Base-by-base conservation (phyloP, 371 early-diverging fungal genomes). In the Apophysomyces variabilis region DNA sequence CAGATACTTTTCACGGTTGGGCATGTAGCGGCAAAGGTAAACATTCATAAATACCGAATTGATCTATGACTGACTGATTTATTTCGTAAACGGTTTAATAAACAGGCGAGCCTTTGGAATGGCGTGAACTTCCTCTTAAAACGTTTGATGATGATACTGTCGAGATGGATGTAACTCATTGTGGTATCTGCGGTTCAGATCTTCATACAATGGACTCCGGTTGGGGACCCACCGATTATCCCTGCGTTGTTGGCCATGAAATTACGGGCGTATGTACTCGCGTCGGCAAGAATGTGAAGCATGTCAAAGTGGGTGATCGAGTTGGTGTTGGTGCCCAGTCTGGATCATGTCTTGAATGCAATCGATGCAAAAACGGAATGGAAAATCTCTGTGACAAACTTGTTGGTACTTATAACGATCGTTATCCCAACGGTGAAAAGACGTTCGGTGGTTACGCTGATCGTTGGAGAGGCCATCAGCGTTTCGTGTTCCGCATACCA, bases 291-390 rank as follows among this genome's bases (percentile, higher is more conserved):
- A 72, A 79, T 46, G 87, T 87, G 12, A 74, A 71, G 12, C 64
- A 85, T 39, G 54, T 89, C 39, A 66, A 80, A 39, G 79, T 92
- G 39, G 94, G 91, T 39, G 90, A 91, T 64, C 62, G 85, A 5
- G 90, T 90, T 56, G 93, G 94, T 46, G 87, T 88, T 9, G 92
- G 92, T 36, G 87, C 87, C 38, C 87, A 89, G 71, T 76, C 74
- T 26, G 76, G 76, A 38, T 71, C 84, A 5, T 86, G 88, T 59
- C 61, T 77, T 13, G 57, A 74, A 21, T 73, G 74, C 41, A 58
- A 75, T 0, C 36, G 61, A 38, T 79, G 80, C 50, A 64, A 67
- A 13, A 44, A 61, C 14, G 72, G 71, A 26, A 11, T 58, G 11
- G 74, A 73, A 45, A 39, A 78, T 38, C 38, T 73, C 16, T 75